A percentile compares a stretch with the other conserved stretches of the same genome.
Conservation (phyloP, 352 stramenopile species). For the Pythium periplocum region DNA sequence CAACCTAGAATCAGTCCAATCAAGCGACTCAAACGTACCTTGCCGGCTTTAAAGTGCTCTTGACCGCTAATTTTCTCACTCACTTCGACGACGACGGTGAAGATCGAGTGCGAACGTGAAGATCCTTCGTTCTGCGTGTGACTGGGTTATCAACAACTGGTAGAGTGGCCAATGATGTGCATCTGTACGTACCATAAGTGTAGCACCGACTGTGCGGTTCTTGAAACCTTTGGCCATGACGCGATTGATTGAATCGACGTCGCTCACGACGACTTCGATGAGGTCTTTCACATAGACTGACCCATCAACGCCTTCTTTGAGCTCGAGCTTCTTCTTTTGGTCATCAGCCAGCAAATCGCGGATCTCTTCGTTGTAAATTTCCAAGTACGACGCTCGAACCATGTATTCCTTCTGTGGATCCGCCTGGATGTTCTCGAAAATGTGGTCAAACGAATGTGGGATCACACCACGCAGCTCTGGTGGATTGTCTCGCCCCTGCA, state of each 20-base stretch:
- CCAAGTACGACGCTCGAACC: slow-evolving; percentile 88
- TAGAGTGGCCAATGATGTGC: too few relatives aligned
- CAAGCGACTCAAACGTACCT: slow-evolving; percentile 26
- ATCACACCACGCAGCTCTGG: slow-evolving; percentile 78
- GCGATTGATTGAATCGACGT: slow-evolving; percentile 73
- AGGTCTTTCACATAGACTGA: slow-evolving; percentile 90
- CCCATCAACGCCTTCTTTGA: slow-evolving; percentile 80
- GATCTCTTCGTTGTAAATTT: slow-evolving; percentile 96
- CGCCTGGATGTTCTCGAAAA: slow-evolving; percentile 81
- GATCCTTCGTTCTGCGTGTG: slow-evolving; percentile 66
- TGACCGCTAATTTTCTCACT: slow-evolving; percentile 69
- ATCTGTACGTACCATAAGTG: slow-evolving; percentile 55
- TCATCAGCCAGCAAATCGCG: slow-evolving; percentile 84
- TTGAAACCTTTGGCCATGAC: slow-evolving; percentile 83
- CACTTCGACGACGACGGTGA: slow-evolving; percentile 79
- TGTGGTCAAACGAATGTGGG: slow-evolving; percentile 79
- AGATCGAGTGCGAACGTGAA: slow-evolving; percentile 83
- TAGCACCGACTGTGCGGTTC: slow-evolving; percentile 74
- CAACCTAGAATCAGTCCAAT: not conserved
- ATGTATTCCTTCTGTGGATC: slow-evolving; percentile 72
- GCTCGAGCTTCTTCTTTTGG: slow-evolving; percentile 71
- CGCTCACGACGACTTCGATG: slow-evolving; percentile 70
- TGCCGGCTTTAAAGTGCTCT: slow-evolving; percentile 79
- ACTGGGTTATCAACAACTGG: not conserved
- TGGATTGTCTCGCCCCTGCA: slow-evolving; percentile 75